A percentile compares a stretch with the other conserved stretches of the same genome.
Conservation (phyloP, 345 rosid genomes). For the Euphorbia peplus region DNA sequence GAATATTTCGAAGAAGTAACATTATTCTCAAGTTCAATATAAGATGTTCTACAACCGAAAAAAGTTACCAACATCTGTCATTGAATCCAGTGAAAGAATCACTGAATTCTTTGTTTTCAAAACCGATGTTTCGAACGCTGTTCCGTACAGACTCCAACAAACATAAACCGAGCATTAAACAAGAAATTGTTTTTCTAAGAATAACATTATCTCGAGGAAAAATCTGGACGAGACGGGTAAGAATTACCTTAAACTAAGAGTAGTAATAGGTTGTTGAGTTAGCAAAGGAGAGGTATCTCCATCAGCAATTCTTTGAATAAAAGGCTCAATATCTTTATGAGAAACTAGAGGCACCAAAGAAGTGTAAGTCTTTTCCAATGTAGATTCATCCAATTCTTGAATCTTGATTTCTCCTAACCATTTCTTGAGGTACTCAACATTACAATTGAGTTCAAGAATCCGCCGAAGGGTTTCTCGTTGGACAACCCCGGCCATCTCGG, state of each 20-base stretch:
- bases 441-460: constrained; percentile 59
- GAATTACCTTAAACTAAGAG: constrained; percentile 85
- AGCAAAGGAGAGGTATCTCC: constrained; percentile 76
- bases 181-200: too few species aligned
- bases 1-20: too few species aligned
- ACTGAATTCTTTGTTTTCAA: too few species aligned
- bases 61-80: too few species aligned
- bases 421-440: constrained; percentile 62
- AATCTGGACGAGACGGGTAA: neutral
- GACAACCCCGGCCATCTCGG: constrained; percentile 46
- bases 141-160: too few species aligned
- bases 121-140: too few species aligned
- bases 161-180: too few species aligned
- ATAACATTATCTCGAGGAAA: too few species aligned
- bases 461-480: constrained; percentile 69
- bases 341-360: constrained; percentile 73
- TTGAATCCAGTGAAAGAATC: too few species aligned
- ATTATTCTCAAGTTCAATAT: too few species aligned
- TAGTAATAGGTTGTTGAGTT: constrained; percentile 61
- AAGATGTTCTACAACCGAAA: too few species aligned
- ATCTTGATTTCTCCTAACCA: constrained; percentile 53
- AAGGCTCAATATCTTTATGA: constrained; percentile 83
- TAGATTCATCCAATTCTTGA: constrained; percentile 48
- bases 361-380: constrained; percentile 65
- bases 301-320: constrained; percentile 72